Conservation (phyloP, 164 flowering plant genomes). For the Chimonanthus salicifolius region DNA sequence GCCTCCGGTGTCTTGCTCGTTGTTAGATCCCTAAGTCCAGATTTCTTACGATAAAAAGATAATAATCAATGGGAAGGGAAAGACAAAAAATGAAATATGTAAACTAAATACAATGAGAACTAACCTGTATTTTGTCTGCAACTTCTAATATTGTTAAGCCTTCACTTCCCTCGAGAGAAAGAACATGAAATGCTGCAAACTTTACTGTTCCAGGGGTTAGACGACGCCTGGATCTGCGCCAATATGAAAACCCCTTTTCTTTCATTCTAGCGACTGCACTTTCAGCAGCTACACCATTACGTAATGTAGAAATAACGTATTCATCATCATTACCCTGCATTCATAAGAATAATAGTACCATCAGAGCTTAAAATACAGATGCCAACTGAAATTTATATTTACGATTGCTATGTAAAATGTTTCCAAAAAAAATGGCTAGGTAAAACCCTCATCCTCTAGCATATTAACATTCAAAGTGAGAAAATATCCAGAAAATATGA, state of each 20-base stretch:
- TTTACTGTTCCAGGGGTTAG: conserved; percentile 97
- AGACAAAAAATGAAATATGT: background rate
- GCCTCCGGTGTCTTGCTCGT: conserved; percentile 99
- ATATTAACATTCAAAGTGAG: no score
- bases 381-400: background rate
- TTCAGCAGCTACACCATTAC: conserved; percentile 81
- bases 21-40: conserved; percentile 89
- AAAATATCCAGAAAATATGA: no score
- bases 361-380: background rate
- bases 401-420: background rate
- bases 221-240: conserved; percentile 79
- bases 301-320: conserved; percentile 57
- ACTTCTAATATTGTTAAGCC: conserved; percentile 79
- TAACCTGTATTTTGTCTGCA: conserved; percentile 90
- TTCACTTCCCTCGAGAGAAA: conserved; percentile 74
- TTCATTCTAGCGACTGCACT: conserved; percentile 85
- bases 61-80: conserved; percentile 1
- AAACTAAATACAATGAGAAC: background rate
- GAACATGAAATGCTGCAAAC: conserved; percentile 91
- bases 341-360: conserved; percentile 3
- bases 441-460: no score
- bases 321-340: conserved; percentile 72
- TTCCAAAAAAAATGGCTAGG: no score
- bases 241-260: conserved; percentile 64
- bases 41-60: conserved; percentile 45